Conservation (phyloP, 2,329 filamentous ascomycete species). For the Trichoderma endophyticum region DNA sequence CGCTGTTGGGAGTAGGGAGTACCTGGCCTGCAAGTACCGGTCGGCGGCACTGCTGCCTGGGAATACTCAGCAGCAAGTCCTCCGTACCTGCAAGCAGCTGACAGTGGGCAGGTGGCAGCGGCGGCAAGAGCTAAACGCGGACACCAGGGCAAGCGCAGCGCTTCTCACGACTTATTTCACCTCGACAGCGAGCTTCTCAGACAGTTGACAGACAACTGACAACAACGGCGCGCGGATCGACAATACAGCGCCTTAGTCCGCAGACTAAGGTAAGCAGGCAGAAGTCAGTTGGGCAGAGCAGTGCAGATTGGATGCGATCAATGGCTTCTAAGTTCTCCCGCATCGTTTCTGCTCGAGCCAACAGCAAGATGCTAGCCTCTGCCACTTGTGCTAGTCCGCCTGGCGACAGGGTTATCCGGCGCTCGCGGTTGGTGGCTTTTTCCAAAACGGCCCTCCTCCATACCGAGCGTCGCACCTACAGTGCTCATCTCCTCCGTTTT, state of each 20-base stretch:
- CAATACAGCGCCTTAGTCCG: neutral
- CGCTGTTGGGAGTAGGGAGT: neutral
- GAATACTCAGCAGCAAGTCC: neutral
- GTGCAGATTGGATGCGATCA: neutral
- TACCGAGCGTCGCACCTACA: constrained; percentile 11
- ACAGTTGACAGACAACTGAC: neutral
- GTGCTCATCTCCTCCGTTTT: constrained; percentile 4
- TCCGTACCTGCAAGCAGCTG: neutral
- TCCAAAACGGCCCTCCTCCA: constrained; percentile 8
- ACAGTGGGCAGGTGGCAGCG: neutral
- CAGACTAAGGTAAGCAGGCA: neutral
- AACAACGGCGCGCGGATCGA: neutral
- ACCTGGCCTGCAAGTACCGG: neutral
- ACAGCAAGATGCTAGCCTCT: neutral
- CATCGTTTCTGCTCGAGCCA: neutral
- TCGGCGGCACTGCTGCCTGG: neutral
- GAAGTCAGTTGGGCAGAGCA: neutral
- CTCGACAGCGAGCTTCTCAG: neutral
- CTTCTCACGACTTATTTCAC: neutral
- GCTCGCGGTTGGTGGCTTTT: constrained; percentile 16
- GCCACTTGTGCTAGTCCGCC: neutral
- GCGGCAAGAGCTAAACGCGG: constrained; percentile 13
- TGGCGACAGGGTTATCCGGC: constrained; percentile 2
- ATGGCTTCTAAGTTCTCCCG: neutral
- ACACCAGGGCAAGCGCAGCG: constrained; percentile 9